A percentile compares a stretch with the other conserved stretches of the same genome.
These are phyloP conservation scores for Apophysomyces trapeziformis DNA, from an alignment of 371 early-diverging fungal genomes.

Conservation along the genomic window DNA sequence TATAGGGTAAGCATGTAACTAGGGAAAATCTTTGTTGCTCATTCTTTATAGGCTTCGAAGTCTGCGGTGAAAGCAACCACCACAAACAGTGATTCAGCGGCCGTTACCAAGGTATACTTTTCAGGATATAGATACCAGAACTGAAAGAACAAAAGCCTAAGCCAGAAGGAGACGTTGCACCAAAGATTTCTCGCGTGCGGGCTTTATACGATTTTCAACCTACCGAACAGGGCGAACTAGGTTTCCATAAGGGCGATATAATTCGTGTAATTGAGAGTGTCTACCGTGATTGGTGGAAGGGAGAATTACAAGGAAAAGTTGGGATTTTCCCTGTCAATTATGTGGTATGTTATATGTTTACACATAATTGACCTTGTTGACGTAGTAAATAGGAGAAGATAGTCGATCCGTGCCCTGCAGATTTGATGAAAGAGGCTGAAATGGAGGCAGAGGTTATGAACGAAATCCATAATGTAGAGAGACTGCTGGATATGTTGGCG, in stretches of 20 bases:
- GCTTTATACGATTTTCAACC: conserved; percentile 88
- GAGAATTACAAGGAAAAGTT: conserved; percentile 68
- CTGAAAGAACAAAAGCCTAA: background rate
- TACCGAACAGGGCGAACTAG: conserved; percentile 83
- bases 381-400: conserved; percentile 48
- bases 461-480: conserved; percentile 78
- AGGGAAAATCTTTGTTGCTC: conserved; percentile 12
- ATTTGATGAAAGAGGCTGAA: conserved; percentile 62
- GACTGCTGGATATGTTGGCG: conserved; percentile 75
- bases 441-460: conserved; percentile 74
- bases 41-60: conserved; percentile 18
- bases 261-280: conserved; percentile 83
- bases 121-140: background rate
- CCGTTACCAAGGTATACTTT: conserved; percentile 17
- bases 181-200: conserved; percentile 73
- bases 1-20: conserved; percentile 36
- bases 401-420: conserved; percentile 62
- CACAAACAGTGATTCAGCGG: conserved; percentile 6
- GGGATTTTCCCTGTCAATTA: conserved; percentile 93
- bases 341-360: conserved; percentile 57
- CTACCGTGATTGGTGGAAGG: conserved; percentile 94
- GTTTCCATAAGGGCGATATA: conserved; percentile 79
- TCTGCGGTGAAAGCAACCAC: conserved; percentile 18
- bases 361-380: background rate
- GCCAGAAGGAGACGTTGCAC: conserved; percentile 22